Evolutionary conservation across 1,284 basidiomycete species (phyloP).

Genomic region (Ceratobasidium sp.): DNA sequence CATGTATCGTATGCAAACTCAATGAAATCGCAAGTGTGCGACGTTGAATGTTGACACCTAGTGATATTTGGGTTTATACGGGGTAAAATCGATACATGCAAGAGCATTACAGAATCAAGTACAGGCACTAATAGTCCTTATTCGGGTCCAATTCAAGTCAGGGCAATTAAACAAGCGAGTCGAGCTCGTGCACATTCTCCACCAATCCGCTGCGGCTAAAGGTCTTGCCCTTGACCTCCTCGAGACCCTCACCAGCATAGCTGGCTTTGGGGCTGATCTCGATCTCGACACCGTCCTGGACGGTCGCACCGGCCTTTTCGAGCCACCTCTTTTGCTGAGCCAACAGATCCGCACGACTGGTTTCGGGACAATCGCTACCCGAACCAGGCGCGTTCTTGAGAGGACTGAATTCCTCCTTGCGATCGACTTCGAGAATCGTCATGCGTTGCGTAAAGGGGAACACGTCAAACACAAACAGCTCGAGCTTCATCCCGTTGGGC

Average conservation of each 20-base stretch:
- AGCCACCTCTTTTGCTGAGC: constrained; percentile 91
- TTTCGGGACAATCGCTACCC: constrained; percentile 91
- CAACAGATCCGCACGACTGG: constrained; percentile 88
- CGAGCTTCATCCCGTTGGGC: constrained; percentile 99
- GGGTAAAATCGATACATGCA: constrained; percentile 45
- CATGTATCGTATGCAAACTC: background rate
- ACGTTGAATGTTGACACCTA: background rate
- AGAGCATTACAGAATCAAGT: constrained; percentile 65
- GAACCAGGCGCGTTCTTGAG: constrained; percentile 97
- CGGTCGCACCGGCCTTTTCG: constrained; percentile 76
- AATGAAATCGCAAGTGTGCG: constrained; percentile 9
- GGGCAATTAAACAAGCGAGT: constrained; percentile 52
- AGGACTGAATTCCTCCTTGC: constrained; percentile 93
- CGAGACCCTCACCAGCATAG: constrained; percentile 93
- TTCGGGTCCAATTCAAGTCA: constrained; percentile 1
- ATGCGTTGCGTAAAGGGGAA: constrained; percentile 91
- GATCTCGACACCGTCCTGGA: constrained; percentile 77
- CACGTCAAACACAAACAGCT: constrained; percentile 99
- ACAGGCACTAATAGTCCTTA: constrained; percentile 31
- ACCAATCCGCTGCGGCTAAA: constrained; percentile 63
- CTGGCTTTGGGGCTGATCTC: constrained; percentile 89
- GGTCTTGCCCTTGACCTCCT: constrained; percentile 77
- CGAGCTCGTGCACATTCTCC: constrained; percentile 59
- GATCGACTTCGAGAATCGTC: constrained; percentile 87
- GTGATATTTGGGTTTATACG: background rate